Evolutionary conservation across 2,329 filamentous ascomycete genomes (phyloP), one percentile per base, ranked within the genome.

Genomic region (Pseudocercospora vitis): DNA sequence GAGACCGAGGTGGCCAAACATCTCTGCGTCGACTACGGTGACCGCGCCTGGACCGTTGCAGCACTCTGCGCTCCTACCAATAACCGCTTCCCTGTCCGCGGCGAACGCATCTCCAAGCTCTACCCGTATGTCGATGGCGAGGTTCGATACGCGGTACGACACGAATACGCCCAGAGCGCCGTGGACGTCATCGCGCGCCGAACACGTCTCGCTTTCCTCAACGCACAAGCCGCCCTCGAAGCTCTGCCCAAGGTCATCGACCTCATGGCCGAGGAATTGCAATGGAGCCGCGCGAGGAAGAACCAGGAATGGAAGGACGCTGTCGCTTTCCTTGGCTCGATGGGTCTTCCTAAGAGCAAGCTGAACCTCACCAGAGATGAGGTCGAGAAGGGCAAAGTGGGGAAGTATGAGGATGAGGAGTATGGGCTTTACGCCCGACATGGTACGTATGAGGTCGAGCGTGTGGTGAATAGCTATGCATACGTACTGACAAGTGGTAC

Each of bases 61-160:
- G 83, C 88, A 1, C 78, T 96, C 44, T 92, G 88, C 63, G 78
- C 81, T 12, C 85, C 88, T 0, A 95, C 90, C 0, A 82, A 88
- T 53, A 76, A 84, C 65, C 84, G 90, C 46, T 96, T 91, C 78
- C 91, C 91, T 2, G 86, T 91, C 26, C 82, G 89, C 48, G 91
- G 91, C 52, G 83, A 88, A 72, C 86, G 89, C 58, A 87, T 96
- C 58, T 87, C 87, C 2, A 73, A 81, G 12, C 78, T 95, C 23
- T 96, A 96, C 72, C 90, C 91, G 11, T 96, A 94, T 71, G 84
- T 96, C 21, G 91, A 96, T 66, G 91, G 91, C 45, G 92, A 97
- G 74, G 81, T 96, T 33, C 84, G 90, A 51, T 96, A 96, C 70
- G 90, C 90, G 19, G 84, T 95, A 33, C 80, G 85, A 47, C 86